A percentile compares a stretch with the other conserved stretches of the same genome.
These are phyloP conservation scores for Entomortierella beljakovae DNA, from an alignment of 192 early-diverging fungal genomes.

Conservation along the genomic window DNA sequence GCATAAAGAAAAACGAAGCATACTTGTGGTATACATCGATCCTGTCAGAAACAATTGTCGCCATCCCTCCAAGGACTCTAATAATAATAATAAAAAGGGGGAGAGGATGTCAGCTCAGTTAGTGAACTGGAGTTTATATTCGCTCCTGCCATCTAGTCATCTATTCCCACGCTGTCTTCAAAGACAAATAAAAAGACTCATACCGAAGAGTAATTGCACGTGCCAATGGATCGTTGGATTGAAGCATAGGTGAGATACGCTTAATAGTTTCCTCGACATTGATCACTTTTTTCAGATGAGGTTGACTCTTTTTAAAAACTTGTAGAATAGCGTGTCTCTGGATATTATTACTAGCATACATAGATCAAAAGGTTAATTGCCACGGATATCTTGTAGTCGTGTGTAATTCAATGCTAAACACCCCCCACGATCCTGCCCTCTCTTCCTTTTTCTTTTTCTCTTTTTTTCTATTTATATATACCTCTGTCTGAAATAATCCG, in stretches of 20 bases:
- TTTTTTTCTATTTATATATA: slow-evolving; percentile 11
- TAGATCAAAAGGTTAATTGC: background rate
- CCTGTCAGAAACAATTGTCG: slow-evolving; percentile 55
- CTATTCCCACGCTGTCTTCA: background rate
- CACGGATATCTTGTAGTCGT: no score
- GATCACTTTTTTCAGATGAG: slow-evolving; percentile 57
- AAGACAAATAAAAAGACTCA: background rate
- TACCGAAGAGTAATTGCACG: slow-evolving; percentile 63
- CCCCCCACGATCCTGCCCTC: background rate
- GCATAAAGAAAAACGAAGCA: no score
- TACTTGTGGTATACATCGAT: slow-evolving; percentile 64
- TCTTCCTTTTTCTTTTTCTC: background rate
- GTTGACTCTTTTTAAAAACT: slow-evolving; percentile 58
- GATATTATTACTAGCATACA: slow-evolving; percentile 53
- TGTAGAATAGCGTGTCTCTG: slow-evolving; percentile 57
- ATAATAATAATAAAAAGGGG: background rate
- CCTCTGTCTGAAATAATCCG: slow-evolving; percentile 61
- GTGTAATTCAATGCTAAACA: background rate
- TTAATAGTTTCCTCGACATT: slow-evolving; percentile 59
- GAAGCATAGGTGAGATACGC: slow-evolving; percentile 54
- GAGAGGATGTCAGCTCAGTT: background rate
- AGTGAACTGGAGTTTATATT: background rate
- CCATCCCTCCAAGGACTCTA: slow-evolving; percentile 61
- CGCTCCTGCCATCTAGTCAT: background rate
- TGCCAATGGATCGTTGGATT: slow-evolving; percentile 60